Base-by-base conservation (phyloP, 805 yeast genomes). In the Wickerhamomyces strasburgensis region DNA sequence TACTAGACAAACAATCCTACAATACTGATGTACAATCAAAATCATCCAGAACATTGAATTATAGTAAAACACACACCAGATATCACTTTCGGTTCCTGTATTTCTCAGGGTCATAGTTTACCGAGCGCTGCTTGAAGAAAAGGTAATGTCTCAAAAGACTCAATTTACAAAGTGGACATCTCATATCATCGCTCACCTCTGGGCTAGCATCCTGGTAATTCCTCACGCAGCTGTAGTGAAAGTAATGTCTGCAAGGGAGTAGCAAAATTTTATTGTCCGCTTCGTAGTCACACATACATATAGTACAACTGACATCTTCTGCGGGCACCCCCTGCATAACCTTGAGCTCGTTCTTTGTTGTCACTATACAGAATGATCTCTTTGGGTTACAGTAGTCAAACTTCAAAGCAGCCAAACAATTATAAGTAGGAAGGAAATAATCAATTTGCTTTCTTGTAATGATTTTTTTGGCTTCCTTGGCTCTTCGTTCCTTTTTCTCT, bases 371-470 rank as follows among this genome's bases (percentile, higher is more conserved):
- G 33, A 37, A 32, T 18, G 36, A 32, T 3, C 24, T 32, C 13
- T 6, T 19, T 16, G 43, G 39, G 23, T 33, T 23, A 5, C 18
- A 14, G 14, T 29, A 38, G 30, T 41, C 34, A 27, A 38, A 38
- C 2, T 15, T 14, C 17, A 6, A 14, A 14, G 24, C 27, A 13
- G 10, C 21, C 4, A 9, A 5, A 11, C 25, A 16, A 21, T 26
- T 24, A 26, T 23, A 31, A n/a, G 31, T 19, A 9, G 35, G 35
- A 13, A 16, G 14, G 27, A 15, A 31, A 5, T 9, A 5, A 23
- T 31, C 34, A 14, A 31, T n/a, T 15, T 13, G 19, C 13, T 18
- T 7, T 19, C 27, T 35, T 13, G 15, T 14, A 13, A n/a, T n/a
- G n/a, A n/a, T n/a, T n/a, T n/a, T n/a, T n/a, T n/a, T n/a, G n/a